Conservation (phyloP, 2,329 filamentous ascomycete species). For the Pseudogymnoascus sp. region DNA sequence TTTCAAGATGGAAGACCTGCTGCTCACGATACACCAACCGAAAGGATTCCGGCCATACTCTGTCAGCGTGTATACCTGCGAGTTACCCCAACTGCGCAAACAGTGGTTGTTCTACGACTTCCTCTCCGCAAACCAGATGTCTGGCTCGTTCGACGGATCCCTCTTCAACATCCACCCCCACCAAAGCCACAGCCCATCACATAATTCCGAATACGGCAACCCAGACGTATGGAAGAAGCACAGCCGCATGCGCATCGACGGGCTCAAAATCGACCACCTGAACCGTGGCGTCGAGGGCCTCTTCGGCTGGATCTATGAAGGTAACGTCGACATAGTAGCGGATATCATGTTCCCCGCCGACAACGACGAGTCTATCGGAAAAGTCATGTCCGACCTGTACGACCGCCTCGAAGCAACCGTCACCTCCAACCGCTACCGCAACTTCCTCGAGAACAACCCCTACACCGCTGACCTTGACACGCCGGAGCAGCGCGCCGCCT, state of each 20-base stretch:
- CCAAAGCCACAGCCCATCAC: constrained; percentile 74
- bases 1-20: constrained; percentile 90
- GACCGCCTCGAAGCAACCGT: constrained; percentile 92
- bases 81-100: constrained; percentile 84
- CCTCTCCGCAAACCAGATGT: constrained; percentile 89
- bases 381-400: constrained; percentile 96
- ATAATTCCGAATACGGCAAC: constrained; percentile 54
- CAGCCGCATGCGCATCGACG: constrained; percentile 84
- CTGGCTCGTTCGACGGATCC: constrained; percentile 88
- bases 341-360: constrained; percentile 93
- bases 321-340: constrained; percentile 91
- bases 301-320: constrained; percentile 96
- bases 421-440: constrained; percentile 61
- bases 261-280: constrained; percentile 87
- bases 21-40: constrained; percentile 88
- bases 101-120: constrained; percentile 99
- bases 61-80: constrained; percentile 91
- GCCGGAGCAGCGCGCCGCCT: constrained; percentile 19
- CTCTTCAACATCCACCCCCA: constrained; percentile 95
- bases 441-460: constrained; percentile 45
- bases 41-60: constrained; percentile 87
- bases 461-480: constrained; percentile 24
- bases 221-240: constrained; percentile 88
- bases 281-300: constrained; percentile 89
- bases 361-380: constrained; percentile 77